These are phyloP conservation scores for Arabidopsis lyrata DNA, from an alignment of 441 rosid genomes.

Conservation along the genomic window DNA sequence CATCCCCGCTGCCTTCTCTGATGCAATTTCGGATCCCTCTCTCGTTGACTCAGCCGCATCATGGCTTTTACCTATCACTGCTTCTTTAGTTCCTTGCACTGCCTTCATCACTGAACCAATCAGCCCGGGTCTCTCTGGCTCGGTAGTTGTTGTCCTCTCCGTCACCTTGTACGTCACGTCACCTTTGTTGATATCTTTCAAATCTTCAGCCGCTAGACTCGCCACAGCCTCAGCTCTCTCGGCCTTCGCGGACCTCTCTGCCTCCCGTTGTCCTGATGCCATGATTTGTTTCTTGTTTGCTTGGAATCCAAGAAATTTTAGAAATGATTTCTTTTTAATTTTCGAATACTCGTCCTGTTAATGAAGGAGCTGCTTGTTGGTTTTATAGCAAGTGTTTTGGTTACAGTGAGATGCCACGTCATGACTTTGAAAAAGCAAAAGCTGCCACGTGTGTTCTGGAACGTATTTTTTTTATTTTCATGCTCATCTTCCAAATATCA, in stretches of 20 bases:
- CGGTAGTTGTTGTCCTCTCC: slow-evolving; percentile 46
- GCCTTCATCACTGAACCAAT: slow-evolving; percentile 63
- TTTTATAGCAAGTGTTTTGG: slow-evolving; percentile 35
- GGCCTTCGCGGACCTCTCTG: slow-evolving; percentile 49
- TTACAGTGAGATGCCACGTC: slow-evolving; percentile 28
- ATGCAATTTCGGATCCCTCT: slow-evolving; percentile 23
- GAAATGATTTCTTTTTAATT: not conserved
- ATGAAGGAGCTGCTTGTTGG: slow-evolving; percentile 30
- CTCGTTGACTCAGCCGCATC: slow-evolving; percentile 45
- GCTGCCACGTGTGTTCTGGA: slow-evolving; percentile 30
- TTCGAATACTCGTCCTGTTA: not conserved
- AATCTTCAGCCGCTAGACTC: slow-evolving; percentile 49
- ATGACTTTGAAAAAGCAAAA: not conserved
- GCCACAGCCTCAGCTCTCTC: slow-evolving; percentile 49
- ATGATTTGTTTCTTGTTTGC: slow-evolving; percentile 26
- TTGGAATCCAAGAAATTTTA: slow-evolving; percentile 11
- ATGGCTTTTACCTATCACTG: slow-evolving; percentile 63
- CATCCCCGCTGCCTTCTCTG: slow-evolving; percentile 34
- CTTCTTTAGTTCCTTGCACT: slow-evolving; percentile 70
- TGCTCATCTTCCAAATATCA: not conserved
- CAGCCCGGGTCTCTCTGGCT: slow-evolving; percentile 54
- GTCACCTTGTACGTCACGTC: slow-evolving; percentile 45
- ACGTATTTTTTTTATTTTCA: not conserved
- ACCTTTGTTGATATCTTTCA: slow-evolving; percentile 47
- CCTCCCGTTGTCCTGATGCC: slow-evolving; percentile 62